Evolutionary conservation across 179 eudicot genomes (phyloP).

Genomic region (Spinacia oleracea): DNA sequence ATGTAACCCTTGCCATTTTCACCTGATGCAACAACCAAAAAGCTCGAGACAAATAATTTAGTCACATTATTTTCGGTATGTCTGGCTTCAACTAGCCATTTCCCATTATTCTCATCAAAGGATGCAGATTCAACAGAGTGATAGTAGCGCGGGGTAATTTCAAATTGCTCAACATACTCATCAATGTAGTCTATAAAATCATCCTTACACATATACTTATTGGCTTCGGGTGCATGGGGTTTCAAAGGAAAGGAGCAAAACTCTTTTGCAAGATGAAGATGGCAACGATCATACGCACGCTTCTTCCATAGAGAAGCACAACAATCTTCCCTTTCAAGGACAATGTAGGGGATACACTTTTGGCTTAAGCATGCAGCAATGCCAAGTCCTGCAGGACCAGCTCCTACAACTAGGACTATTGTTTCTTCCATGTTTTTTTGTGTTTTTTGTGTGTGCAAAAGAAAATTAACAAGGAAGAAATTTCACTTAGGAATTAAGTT

Average conservation of each 20-base stretch:
- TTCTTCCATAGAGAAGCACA: slow-evolving; percentile 45
- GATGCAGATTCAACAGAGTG: slow-evolving; percentile 29
- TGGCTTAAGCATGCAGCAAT: slow-evolving; percentile 30
- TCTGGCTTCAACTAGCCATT: slow-evolving; percentile 32
- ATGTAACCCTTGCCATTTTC: slow-evolving; percentile 33
- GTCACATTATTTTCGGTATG: neutral
- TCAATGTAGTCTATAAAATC: slow-evolving; percentile 42
- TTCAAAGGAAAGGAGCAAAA: slow-evolving; percentile 37
- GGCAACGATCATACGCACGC: slow-evolving; percentile 39
- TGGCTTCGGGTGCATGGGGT: slow-evolving; percentile 20
- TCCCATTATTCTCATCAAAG: slow-evolving; percentile 11
- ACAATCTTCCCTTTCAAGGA: slow-evolving; percentile 46
- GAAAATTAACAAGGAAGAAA: too few species aligned
- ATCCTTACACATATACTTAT: slow-evolving; percentile 30
- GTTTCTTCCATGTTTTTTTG: slow-evolving; percentile 20
- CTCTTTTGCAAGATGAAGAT: slow-evolving; percentile 42
- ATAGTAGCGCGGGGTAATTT: slow-evolving; percentile 23
- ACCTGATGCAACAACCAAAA: slow-evolving; percentile 40
- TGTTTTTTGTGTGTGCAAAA: neutral
- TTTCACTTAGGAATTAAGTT: neutral
- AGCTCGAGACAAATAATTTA: slow-evolving; percentile 19
- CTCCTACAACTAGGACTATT: slow-evolving; percentile 40
- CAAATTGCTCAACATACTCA: slow-evolving; percentile 31
- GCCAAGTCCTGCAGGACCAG: slow-evolving; percentile 42
- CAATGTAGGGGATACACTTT: slow-evolving; percentile 27